Percentiles rank a stretch among this genome's conserved stretches.
Conservation (phyloP, 2,329 filamentous ascomycete species). For the Beauveria australis region DNA sequence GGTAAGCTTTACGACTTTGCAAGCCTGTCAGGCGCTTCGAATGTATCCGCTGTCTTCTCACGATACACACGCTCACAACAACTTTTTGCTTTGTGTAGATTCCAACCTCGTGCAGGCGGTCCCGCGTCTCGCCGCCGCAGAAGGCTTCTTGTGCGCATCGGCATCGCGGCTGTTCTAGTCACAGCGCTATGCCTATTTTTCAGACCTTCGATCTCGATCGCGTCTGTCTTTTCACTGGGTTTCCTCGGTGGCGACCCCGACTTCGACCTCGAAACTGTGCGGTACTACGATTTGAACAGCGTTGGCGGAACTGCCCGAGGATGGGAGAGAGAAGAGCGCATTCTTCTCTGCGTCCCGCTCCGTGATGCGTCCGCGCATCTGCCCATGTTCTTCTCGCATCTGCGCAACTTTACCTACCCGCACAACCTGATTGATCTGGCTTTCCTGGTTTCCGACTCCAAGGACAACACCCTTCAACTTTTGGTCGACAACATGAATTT, state of each 20-base stretch:
- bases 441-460: conserved; percentile 95
- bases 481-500: conserved; percentile 68
- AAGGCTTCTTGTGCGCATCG: conserved; percentile 63
- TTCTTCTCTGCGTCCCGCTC: conserved; percentile 87
- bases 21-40: background rate
- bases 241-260: conserved; percentile 59
- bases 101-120: conserved; percentile 73
- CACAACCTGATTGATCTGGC: conserved; percentile 94
- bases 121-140: conserved; percentile 63
- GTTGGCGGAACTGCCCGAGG: conserved; percentile 86
- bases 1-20: conserved; percentile 44
- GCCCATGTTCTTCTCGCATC: conserved; percentile 97
- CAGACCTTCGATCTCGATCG: conserved; percentile 57
- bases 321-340: conserved; percentile 94
- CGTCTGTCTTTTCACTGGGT: conserved; percentile 59
- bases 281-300: conserved; percentile 91
- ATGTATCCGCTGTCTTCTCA: background rate
- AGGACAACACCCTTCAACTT: conserved; percentile 75
- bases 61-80: background rate
- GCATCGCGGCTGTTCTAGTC: conserved; percentile 48
- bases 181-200: conserved; percentile 67
- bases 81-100: conserved; percentile 45
- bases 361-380: conserved; percentile 88
- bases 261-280: conserved; percentile 83
- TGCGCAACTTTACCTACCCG: conserved; percentile 93